Evolutionary conservation across 495 filamentous ascomycete genomes (phyloP).

Genomic region (Podospora tetraspora): DNA sequence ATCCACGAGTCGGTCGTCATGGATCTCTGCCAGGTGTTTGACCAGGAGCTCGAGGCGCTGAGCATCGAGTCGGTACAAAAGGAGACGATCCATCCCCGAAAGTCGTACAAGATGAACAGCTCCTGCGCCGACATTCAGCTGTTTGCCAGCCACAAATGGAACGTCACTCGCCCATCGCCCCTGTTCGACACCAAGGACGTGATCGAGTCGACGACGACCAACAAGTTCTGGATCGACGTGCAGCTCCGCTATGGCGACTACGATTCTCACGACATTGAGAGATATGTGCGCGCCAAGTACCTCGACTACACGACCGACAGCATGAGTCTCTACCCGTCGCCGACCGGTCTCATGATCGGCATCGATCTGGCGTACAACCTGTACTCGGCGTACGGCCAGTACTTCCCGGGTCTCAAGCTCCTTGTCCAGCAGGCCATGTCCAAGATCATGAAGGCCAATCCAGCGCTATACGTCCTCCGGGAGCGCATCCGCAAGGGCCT

Average conservation of each 20-base stretch:
- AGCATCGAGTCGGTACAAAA: conserved; percentile 99
- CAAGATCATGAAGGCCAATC: conserved; percentile 99
- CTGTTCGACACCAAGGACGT: conserved; percentile 95
- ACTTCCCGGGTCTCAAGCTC: conserved; percentile 97
- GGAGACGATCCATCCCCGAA: conserved; percentile 98
- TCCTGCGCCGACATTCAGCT: conserved; percentile 97
- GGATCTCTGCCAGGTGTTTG: conserved; percentile 99
- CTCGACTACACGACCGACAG: conserved; percentile 98
- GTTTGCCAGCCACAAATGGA: conserved; percentile 99
- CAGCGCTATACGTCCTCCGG: conserved; percentile 89
- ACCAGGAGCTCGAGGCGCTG: conserved; percentile 92
- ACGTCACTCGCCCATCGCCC: conserved; percentile 86
- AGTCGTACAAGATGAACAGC: conserved; percentile 99
- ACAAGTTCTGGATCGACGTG: conserved; percentile 99
- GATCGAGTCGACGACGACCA: conserved; percentile 91
- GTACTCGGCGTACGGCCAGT: conserved; percentile 96
- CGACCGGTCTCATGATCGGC: conserved; percentile 96
- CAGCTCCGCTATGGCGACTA: conserved; percentile 98
- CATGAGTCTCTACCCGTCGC: conserved; percentile 98
- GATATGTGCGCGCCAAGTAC: conserved; percentile 97
- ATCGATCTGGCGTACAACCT: conserved; percentile 98
- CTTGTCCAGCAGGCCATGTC: conserved; percentile 97
- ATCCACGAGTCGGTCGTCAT: conserved; percentile 99
- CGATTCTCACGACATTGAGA: conserved; percentile 97
- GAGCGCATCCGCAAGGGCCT: conserved; percentile 99